Evolutionary conservation across 2,329 filamentous ascomycete species (phyloP).

Genomic region (Talaromyces sp.): DNA sequence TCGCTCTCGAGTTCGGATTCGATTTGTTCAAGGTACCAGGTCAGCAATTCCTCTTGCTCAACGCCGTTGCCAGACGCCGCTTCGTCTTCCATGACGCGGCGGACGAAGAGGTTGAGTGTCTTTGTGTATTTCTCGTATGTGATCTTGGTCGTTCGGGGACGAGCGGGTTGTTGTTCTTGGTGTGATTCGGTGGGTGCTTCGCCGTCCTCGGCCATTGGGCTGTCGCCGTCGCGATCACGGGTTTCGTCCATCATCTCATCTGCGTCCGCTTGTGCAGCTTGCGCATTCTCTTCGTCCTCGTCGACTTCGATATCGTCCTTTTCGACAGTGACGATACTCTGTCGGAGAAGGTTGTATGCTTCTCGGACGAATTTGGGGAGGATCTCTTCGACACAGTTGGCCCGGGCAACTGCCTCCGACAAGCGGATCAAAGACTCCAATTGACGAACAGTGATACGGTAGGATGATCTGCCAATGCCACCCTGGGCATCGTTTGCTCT

Average conservation of each 20-base stretch:
- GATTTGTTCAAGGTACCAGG: conserved; percentile 90
- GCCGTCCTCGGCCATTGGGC: conserved; percentile 52
- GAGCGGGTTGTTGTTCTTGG: conserved; percentile 29
- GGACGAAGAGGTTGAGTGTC: conserved; percentile 82
- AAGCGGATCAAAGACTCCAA: conserved; percentile 93
- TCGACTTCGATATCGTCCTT: conserved; percentile 96
- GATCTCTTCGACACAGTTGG: conserved; percentile 92
- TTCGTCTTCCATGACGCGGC: conserved; percentile 81
- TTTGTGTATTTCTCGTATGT: conserved; percentile 92
- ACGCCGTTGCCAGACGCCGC: conserved; percentile 72
- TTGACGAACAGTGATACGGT: conserved; percentile 95
- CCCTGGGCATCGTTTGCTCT: conserved; percentile 90
- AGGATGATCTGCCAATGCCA: conserved; percentile 89
- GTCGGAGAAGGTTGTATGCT: conserved; percentile 83
- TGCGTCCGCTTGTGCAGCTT: conserved; percentile 41
- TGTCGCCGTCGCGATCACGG: conserved; percentile 48
- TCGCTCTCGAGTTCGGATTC: conserved; percentile 77
- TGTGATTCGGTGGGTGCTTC: conserved; percentile 39
- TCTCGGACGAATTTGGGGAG: conserved; percentile 81
- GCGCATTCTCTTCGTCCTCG: conserved; percentile 57
- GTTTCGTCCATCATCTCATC: conserved; percentile 47
- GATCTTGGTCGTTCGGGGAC: conserved; percentile 72
- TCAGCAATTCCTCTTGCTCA: conserved; percentile 72
- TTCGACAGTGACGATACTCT: conserved; percentile 96
- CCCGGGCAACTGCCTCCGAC: conserved; percentile 96